Evolutionary conservation across 2,329 filamentous ascomycete species (phyloP), one percentile per base, ranked within the genome.

Genomic region (Aspergillus unguis): DNA sequence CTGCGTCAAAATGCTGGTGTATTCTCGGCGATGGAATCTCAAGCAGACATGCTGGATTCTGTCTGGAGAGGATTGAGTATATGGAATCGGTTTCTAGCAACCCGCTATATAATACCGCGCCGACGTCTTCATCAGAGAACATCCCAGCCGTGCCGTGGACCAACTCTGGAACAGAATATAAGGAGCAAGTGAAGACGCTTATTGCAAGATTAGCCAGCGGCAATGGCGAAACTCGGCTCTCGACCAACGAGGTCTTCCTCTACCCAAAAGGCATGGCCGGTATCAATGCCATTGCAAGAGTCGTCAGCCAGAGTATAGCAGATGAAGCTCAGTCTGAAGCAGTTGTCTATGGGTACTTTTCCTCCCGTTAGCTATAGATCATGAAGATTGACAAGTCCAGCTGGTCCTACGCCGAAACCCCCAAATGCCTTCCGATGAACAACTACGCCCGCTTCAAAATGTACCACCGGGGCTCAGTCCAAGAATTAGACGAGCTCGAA

Each of bases 401-500:
- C 10, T 45, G 26, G 44, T 35, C 23, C 7, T 47, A 47, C 26
- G 6, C 11, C 23, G 32, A 38, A 25, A 47, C 35, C 8, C 10
- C 10, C 10, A 10, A 26, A 9, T 6, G 23, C 11, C 6, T 9
- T 29, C 2, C 5, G 27, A 11, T 25, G 33, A n/a, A 25, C 9
- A 8, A 5, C 5, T 38, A 35, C 33, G 44, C 25, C 9, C 7
- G 10, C n/a, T 25, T 37, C 4, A 36, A 29, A 9, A 23, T 26
- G 9, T 47, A 29, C 33, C 4, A 27, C 6, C 4, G 5, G 10
- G 52, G 42, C 31, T 46, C 36, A 5, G 40, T 7, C 3, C 17
- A 28, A 6, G 40, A 48, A 5, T 35, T 54, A 25, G 36, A 42
- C 23, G 27, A 45, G 8, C 27, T 54, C 8, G 46, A 50, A 35